Percentiles rank a stretch among this genome's conserved stretches.
Conservation (phyloP, 2,329 filamentous ascomycete genomes). For the Penicillium sp. region DNA sequence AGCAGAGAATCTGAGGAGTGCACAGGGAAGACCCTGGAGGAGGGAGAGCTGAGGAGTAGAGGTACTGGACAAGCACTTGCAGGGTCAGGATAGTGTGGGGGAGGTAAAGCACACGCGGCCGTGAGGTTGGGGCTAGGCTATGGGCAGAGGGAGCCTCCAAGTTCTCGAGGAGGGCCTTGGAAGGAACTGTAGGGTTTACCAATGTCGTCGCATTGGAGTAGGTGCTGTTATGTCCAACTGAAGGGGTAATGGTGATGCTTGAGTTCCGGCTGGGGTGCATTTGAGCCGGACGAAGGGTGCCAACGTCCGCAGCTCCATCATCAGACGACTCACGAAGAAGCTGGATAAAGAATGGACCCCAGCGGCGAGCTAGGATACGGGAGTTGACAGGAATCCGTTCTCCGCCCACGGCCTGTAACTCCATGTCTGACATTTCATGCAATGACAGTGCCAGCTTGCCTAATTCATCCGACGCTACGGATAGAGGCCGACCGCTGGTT, state of each 20-base stretch:
- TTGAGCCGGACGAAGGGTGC: slow-evolving; percentile 69
- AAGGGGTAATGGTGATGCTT: slow-evolving; percentile 79
- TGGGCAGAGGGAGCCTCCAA: slow-evolving; percentile 59
- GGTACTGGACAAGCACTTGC: slow-evolving; percentile 85
- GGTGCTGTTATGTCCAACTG: slow-evolving; percentile 44
- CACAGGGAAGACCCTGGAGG: slow-evolving; percentile 75
- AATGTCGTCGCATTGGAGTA: slow-evolving; percentile 50
- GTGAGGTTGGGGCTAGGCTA: slow-evolving; percentile 59
- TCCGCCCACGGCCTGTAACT: slow-evolving; percentile 86
- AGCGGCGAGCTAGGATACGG: slow-evolving; percentile 79
- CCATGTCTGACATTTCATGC: slow-evolving; percentile 94
- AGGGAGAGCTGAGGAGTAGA: slow-evolving; percentile 91
- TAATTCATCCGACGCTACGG: slow-evolving; percentile 78
- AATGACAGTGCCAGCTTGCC: slow-evolving; percentile 78
- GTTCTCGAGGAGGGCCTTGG: slow-evolving; percentile 43
- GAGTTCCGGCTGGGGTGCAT: slow-evolving; percentile 72
- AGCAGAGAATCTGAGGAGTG: slow-evolving; percentile 94
- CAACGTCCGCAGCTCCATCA: slow-evolving; percentile 70
- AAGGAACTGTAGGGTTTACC: slow-evolving; percentile 37
- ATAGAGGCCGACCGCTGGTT: slow-evolving; percentile 75
- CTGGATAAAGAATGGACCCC: slow-evolving; percentile 96
- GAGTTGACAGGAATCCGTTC: slow-evolving; percentile 95
- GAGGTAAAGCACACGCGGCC: slow-evolving; percentile 86
- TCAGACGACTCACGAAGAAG: slow-evolving; percentile 79
- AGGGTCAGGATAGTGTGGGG: slow-evolving; percentile 90